Evolutionary conservation across 2,329 filamentous ascomycete genomes (phyloP), one percentile per base, ranked within the genome.

Genomic region (Gnomoniopsis sp.): DNA sequence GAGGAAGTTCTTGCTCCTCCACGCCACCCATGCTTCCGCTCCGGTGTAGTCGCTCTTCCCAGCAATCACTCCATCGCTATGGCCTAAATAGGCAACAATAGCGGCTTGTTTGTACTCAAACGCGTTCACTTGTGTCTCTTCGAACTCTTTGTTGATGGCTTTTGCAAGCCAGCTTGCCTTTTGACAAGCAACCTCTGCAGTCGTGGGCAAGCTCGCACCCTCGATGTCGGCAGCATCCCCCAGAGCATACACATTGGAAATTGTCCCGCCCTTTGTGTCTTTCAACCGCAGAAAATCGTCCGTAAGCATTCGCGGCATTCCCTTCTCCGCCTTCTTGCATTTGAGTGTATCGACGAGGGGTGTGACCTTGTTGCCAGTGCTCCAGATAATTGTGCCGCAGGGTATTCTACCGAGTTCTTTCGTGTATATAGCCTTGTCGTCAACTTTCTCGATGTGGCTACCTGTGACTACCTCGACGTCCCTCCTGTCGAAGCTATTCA

Each of bases 171-270:
- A 60, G n/a, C 57, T 57, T 7, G 54, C 58, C 36, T 57, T 60
- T 21, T 60, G 58, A n/a, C 58, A 60, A 3, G 58, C 58, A n/a
- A 50, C 58, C 34, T 60, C 58, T 12, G 58, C 58, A 1, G 58
- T 60, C 11, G 58, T 60, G 11, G 58, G 58, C 30, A 60, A 43
- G 12, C 58, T 60, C 1, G 58, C 43, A 7, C 36, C 58, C 17
- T 60, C 58, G 3, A 60, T 21, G 22, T 60, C 58, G 2, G 58
- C 58, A 17, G 58, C 58, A 23, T 60, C 58, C 26, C 58, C 54
- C 3, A 60, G 58, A 17, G 58, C 58, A 1, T 57, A 60, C 34
- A 57, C 58, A 14, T 50, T 44, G 17, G 54, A 21, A 8, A 60
- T 49, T 3, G 47, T 23, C 11, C 48, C 44, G 14, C 36, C 49